Evolutionary conservation across 2,329 filamentous ascomycete genomes (phyloP).

Genomic region (Malbranchea zuffiana): DNA sequence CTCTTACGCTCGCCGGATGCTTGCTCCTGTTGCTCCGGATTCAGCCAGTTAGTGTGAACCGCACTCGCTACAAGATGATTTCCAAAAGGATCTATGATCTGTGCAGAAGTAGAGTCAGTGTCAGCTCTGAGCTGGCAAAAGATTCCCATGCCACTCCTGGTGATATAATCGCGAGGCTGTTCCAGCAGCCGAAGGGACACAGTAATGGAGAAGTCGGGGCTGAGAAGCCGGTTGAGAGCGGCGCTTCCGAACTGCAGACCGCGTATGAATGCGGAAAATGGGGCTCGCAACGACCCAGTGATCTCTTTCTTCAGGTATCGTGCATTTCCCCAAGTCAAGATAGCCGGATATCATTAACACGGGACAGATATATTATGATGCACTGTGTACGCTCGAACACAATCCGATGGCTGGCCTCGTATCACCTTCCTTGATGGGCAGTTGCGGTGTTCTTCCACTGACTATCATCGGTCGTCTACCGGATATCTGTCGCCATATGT

Average conservation of each 20-base stretch:
- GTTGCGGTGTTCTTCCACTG: slow-evolving; percentile 53
- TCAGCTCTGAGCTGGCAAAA: slow-evolving; percentile 48
- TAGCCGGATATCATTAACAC: slow-evolving; percentile 5
- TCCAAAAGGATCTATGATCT: slow-evolving; percentile 41
- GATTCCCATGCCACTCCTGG: slow-evolving; percentile 44
- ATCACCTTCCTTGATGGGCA: slow-evolving; percentile 50
- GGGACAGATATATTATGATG: slow-evolving; percentile 53
- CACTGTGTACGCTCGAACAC: slow-evolving; percentile 36
- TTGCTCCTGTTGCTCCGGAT: slow-evolving; percentile 8
- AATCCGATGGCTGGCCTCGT: slow-evolving; percentile 39
- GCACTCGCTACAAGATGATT: slow-evolving; percentile 25
- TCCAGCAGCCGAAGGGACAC: slow-evolving; percentile 25
- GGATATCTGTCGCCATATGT: slow-evolving; percentile 63
- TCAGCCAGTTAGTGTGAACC: slow-evolving; percentile 15
- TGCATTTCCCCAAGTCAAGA: background rate
- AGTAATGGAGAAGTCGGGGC: background rate
- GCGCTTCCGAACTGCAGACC: slow-evolving; percentile 36
- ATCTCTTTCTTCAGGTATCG: slow-evolving; percentile 53
- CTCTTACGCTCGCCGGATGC: background rate
- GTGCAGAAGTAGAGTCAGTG: slow-evolving; percentile 44
- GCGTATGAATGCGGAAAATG: slow-evolving; percentile 56
- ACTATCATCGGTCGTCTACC: slow-evolving; percentile 59
- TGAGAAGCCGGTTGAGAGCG: background rate
- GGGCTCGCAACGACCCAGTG: slow-evolving; percentile 51
- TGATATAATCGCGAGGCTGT: slow-evolving; percentile 48